phyloP scores from a whole-genome alignment of 2,329 filamentous ascomycete genomes.

The Metarhizium anisopliae region DNA sequence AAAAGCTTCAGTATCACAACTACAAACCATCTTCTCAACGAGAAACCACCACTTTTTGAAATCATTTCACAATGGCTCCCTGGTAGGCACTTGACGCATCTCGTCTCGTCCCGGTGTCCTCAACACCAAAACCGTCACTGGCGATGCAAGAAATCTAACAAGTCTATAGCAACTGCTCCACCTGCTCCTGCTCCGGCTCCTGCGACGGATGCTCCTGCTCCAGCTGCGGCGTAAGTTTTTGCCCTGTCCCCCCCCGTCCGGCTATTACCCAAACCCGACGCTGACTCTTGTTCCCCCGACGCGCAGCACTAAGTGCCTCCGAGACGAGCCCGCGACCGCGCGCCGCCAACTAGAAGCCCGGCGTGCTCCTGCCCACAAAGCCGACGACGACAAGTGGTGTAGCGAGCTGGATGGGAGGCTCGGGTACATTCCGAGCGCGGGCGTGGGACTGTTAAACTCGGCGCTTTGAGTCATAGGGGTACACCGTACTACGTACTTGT shows the following conservation, averaged over 20 bases:
- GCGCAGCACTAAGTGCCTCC: background rate
- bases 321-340: background rate
- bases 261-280: no score
- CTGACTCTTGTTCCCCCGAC: background rate
- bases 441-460: background rate
- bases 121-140: no score
- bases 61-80: constrained; percentile 9
- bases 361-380: background rate
- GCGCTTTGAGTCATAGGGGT: background rate
- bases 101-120: no score
- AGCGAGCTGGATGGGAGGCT: background rate
- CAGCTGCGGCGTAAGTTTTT: constrained; percentile 12
- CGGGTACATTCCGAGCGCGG: background rate
- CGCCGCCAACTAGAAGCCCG: background rate
- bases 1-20: background rate
- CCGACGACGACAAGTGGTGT: background rate
- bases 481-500: background rate
- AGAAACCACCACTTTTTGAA: background rate
- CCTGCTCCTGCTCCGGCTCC: constrained; percentile 14
- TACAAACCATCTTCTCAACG: background rate
- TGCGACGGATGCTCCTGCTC: constrained; percentile 15
- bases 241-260: background rate
- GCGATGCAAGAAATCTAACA: background rate
- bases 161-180: constrained; percentile 10
- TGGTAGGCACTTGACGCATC: constrained; percentile 5